Base-by-base conservation (phyloP, 2,329 filamentous ascomycete genomes). In the Reticulascus tulasneorum region DNA sequence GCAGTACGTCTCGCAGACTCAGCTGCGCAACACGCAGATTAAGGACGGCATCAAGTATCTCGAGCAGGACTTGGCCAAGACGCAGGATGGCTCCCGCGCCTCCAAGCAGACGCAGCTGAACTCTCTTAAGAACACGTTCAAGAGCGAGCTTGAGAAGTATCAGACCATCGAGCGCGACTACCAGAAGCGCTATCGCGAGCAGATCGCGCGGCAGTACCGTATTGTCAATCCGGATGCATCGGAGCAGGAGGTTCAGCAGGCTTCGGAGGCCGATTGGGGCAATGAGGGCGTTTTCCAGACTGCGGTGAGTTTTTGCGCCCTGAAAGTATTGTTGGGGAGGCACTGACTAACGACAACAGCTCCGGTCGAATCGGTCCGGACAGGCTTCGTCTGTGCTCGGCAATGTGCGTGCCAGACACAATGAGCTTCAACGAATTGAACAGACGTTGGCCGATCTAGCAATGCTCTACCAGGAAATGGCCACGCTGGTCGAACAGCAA, bases 151-250 rank as follows among this genome's bases (percentile, higher is more conserved):
- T 45, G 73, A 81, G 55, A 75, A 76, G 49, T 89, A 86, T 60
- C 73, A 83, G 54, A 66, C 75, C 48, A 81, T 86, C 55, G 86
- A 93, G 69, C 68, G 75, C 40, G 71, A 75, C 29, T 90, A 87
- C 66, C 74, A 77, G 54, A 71, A 77, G 55, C 71, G 80, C 46
- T 88, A 88, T 60, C 76, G 82, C 42, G 83, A 89, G 46, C 84
- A 88, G 59, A 87, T 91, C 55, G 78, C 79, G 40, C 75, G 86
- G 52, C 86, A 93, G 62, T 90, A 86, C 62, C 73, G 79, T 38
- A 89, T 91, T 54, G 84, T 88, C 48, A 87, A 89, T 57, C 86
- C 86, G 33, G 81, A 88, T 28, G 86, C 86, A n/a, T 75, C 75
- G 31, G 84, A 89, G 41, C 67, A 74, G 2, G 83, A 91, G 60